These are phyloP conservation scores for Aspergillus aculeatus DNA, from an alignment of 2,329 filamentous ascomycete genomes.

Conservation along the genomic window DNA sequence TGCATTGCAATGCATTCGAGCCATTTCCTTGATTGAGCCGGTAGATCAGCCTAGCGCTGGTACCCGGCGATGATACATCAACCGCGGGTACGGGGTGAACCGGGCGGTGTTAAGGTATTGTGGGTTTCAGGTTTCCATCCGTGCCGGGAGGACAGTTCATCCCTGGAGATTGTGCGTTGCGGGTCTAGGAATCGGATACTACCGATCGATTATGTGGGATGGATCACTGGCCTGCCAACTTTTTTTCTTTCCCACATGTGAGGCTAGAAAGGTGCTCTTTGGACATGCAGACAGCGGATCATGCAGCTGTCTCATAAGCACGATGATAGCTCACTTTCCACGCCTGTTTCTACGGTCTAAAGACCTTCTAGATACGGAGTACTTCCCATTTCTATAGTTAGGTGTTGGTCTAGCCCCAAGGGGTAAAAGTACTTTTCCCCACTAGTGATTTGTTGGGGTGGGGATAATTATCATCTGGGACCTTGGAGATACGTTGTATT, in stretches of 20 bases:
- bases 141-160: background rate
- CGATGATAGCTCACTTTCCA: background rate
- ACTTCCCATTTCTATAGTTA: background rate
- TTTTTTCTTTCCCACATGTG: too few relatives aligned
- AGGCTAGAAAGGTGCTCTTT: too few relatives aligned
- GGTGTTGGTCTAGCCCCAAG: too few relatives aligned
- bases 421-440: too few relatives aligned
- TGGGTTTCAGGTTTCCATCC: background rate
- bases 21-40: background rate
- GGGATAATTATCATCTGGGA: too few relatives aligned
- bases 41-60: background rate
- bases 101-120: background rate
- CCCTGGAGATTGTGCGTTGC: background rate
- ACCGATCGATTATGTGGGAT: background rate
- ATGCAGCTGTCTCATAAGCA: background rate
- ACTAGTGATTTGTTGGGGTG: too few relatives aligned
- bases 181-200: background rate
- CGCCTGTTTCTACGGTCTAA: background rate
- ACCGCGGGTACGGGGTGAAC: background rate
- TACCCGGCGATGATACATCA: background rate
- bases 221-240: too few relatives aligned
- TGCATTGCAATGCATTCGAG: background rate
- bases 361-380: background rate
- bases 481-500: too few relatives aligned
- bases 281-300: background rate